Base-by-base conservation (phyloP, 1,139 yeast genomes). In the Yarrowia galli region DNA sequence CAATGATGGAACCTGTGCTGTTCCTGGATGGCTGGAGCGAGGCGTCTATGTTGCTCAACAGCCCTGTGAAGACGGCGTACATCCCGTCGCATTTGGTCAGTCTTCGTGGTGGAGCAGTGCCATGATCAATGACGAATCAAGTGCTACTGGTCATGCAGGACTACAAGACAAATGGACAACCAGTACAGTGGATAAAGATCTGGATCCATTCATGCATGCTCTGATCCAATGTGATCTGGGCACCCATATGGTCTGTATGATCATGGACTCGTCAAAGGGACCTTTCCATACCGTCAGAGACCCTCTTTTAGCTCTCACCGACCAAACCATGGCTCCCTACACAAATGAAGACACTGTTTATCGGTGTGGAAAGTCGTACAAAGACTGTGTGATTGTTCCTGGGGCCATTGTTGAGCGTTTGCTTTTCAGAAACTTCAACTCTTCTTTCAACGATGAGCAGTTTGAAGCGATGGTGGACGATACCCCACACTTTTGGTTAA, bases 301-400 rank as follows among this genome's bases (percentile, higher is more conserved):
- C 16, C 65, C 65, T 8, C 32, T 60, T 12, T 18, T 20, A 2
- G n/a, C 32, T 8, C 54, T 60, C 16, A 36, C 53, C 2, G 35
- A 45, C 9, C 35, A 60, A 18, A 60, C 65, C 9, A 18, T 60
- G 22, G 13, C 54, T 1, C 40, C 22, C 6, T 28, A 18, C 12
- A 15, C 65, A 1, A 60, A 60, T 23, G 65, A 60, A 22, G 35
- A 32, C 23, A 60, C 65, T 1, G 36, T 60, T 3, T 8, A 35
- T 12, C 15, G 15, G 6, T 60, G 65, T n/a, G 53, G 65, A 3
- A 10, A 32, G 36, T 23, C 51, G 22, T 60, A 45, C 16, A 43
- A 35, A 16, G 53, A 60, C 35, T 60, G 65, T 32, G 53, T 43
- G 28, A 54, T 32, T 9, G 6, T 60, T 5, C 54, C 65, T 13